Percentiles rank a stretch among this genome's conserved stretches.
Conservation (phyloP, 1,284 basidiomycete genomes). For the Paramarasmius palmivorus region DNA sequence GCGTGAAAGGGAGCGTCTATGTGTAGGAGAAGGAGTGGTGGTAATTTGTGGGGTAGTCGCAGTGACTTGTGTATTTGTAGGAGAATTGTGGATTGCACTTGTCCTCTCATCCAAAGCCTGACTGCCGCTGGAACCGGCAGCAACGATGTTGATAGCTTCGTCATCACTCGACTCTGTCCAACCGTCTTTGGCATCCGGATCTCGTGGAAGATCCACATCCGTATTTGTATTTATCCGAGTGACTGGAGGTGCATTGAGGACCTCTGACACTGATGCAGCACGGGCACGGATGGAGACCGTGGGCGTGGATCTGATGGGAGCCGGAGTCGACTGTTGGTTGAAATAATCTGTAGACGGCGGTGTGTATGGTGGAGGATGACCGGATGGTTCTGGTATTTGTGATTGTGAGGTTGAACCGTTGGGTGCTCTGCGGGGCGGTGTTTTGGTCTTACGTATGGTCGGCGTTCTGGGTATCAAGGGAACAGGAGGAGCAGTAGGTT, state of each 20-base stretch:
- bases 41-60: conserved; percentile 20
- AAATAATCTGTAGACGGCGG: conserved; percentile 16
- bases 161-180: conserved; percentile 79
- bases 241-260: conserved; percentile 46
- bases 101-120: conserved; percentile 80
- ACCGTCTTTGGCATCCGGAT: conserved; percentile 58
- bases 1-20: conserved; percentile 33
- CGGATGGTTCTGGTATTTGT: conserved; percentile 39
- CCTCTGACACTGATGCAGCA: conserved; percentile 59
- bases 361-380: conserved; percentile 58
- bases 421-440: conserved; percentile 13
- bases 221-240: conserved; percentile 27
- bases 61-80: conserved; percentile 25
- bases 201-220: conserved; percentile 30
- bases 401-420: conserved; percentile 18
- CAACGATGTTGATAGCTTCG: conserved; percentile 78
- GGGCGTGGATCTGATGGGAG: not conserved
- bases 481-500: conserved; percentile 35
- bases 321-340: conserved; percentile 20
- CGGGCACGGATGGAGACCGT: conserved; percentile 35
- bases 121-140: conserved; percentile 76
- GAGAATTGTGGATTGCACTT: conserved; percentile 51
- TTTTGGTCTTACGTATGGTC: conserved; percentile 23
- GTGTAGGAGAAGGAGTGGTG: conserved; percentile 29
- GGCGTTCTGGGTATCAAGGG: conserved; percentile 27